These are phyloP conservation scores for Rhynchosporium secalis DNA, from an alignment of 2,329 filamentous ascomycete species.

Conservation along the genomic window DNA sequence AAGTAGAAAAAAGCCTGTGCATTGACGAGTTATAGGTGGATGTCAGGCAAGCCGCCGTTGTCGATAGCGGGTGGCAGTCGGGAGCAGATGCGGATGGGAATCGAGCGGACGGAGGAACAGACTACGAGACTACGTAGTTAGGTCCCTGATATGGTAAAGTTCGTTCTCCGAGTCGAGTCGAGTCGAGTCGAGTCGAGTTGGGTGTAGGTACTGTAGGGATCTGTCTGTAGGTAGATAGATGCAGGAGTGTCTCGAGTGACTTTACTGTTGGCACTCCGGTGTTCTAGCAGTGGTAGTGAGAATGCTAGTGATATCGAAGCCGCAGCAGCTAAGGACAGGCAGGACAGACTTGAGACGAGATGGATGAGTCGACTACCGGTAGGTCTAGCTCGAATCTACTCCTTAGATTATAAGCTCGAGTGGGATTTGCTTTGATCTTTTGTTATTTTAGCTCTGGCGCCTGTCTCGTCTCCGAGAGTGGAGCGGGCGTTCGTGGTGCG, in stretches of 20 bases:
- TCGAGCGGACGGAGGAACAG: neutral
- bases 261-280: too few species aligned
- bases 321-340: too few species aligned
- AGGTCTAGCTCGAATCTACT: too few species aligned
- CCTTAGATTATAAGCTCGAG: neutral
- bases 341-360: too few species aligned
- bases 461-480: constrained; percentile 11
- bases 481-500: constrained; percentile 8
- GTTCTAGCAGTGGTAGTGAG: too few species aligned
- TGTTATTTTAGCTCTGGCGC: constrained; percentile 11
- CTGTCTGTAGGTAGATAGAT: too few species aligned
- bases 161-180: neutral
- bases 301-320: too few species aligned
- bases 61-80: constrained; percentile 6
- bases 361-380: too few species aligned
- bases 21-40: neutral
- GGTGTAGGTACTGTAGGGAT: too few species aligned
- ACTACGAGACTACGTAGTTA: neutral
- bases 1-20: too few species aligned
- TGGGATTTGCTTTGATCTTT: constrained; percentile 1
- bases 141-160: neutral
- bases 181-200: neutral
- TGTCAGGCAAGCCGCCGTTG: constrained; percentile 6
- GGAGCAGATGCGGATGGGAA: neutral
- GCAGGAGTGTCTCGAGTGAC: too few species aligned